A percentile compares a stretch with the other conserved stretches of the same genome.
phyloP scores from a whole-genome alignment of 2,329 filamentous ascomycete species.

The Lasiodiplodia theobromae region DNA sequence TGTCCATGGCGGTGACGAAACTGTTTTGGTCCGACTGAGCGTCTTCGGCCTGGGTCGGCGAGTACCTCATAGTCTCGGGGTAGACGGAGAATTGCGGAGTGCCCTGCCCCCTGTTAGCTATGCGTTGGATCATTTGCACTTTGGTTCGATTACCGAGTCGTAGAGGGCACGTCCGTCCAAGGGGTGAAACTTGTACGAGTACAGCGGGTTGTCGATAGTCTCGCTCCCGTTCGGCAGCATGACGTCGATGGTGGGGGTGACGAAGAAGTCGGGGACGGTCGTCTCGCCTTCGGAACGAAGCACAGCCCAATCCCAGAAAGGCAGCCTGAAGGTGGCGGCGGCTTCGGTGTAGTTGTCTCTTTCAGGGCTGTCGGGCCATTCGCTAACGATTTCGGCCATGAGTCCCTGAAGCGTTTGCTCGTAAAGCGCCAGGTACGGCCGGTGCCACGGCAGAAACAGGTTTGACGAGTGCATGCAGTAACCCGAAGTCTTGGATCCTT shows the following conservation, averaged over 20 bases:
- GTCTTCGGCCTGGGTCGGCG: conserved; percentile 46
- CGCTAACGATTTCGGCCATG: conserved; percentile 50
- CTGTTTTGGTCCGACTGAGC: conserved; percentile 63
- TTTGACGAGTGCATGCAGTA: conserved; percentile 81
- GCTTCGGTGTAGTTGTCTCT: conserved; percentile 50
- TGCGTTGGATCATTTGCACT: neutral
- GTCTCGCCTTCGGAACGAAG: conserved; percentile 40
- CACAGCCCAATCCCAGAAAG: conserved; percentile 59
- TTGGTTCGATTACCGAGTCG: conserved; percentile 58
- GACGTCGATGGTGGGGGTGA: conserved; percentile 51
- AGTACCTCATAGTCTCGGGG: conserved; percentile 64
- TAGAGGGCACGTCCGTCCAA: conserved; percentile 66
- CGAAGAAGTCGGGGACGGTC: conserved; percentile 40
- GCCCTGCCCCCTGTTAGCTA: neutral
- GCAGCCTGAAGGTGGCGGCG: conserved; percentile 51
- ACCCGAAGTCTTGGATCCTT: conserved; percentile 65
- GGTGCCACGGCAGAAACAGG: conserved; percentile 83
- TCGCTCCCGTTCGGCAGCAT: conserved; percentile 50
- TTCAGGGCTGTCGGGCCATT: conserved; percentile 48
- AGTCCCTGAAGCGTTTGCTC: conserved; percentile 57
- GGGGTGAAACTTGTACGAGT: conserved; percentile 58
- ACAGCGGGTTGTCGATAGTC: conserved; percentile 55
- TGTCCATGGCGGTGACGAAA: conserved; percentile 31
- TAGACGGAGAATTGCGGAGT: conserved; percentile 19
- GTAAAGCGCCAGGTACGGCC: conserved; percentile 74